Base-by-base conservation (phyloP, 352 stramenopile species). In the Phytopythium helicoides region DNA sequence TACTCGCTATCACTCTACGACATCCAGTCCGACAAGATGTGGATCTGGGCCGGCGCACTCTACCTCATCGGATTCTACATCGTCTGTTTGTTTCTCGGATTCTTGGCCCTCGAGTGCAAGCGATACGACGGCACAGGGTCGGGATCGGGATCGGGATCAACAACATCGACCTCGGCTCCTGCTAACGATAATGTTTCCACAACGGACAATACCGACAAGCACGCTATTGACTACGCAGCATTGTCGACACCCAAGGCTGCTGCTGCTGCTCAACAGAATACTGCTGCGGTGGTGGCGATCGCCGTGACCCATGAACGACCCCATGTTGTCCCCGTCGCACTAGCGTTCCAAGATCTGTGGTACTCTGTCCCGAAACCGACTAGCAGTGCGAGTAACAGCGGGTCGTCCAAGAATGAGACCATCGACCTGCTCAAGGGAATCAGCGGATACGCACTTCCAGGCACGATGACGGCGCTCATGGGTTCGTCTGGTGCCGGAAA, bases 401-500 rank as follows among this genome's bases (percentile, higher is more conserved):
- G 28, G 5, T 33, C 28, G 28, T 25, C 45, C 9, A 52, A 49
- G 7, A 52, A 60, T n/a, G 36, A 54, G 16, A 64, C 80, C n/a
- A 58, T 92, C 15, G 67, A 91, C 33, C 60, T 97, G 21, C 64
- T 96, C 25, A 66, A 75, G 50, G 52, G 60, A 7, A 51, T 89
- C 25, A 66, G 40, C 12, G 77, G 73, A 0, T 68, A 60, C 21
- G 66, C 69, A 16, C 15, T 47, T 0, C 76, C 76, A 5, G 77
- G 74, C 0, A 67, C 53, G 0, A 77, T 89, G 41, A 75, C 66
- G 11, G 74, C 77, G 1, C 56, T 89, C 14, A 86, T 87, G 70
- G 77, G 79, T 4, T 68, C 68, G 2, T 72, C 60, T n/a, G 80
- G 81, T 40, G 75, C 84, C 16, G 87, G 90, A 3, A 97, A 98